A percentile compares a stretch with the other conserved stretches of the same genome.
These are phyloP conservation scores for Solanum rostratum DNA, from an alignment of 257 asterid genomes.

Conservation along the genomic window DNA sequence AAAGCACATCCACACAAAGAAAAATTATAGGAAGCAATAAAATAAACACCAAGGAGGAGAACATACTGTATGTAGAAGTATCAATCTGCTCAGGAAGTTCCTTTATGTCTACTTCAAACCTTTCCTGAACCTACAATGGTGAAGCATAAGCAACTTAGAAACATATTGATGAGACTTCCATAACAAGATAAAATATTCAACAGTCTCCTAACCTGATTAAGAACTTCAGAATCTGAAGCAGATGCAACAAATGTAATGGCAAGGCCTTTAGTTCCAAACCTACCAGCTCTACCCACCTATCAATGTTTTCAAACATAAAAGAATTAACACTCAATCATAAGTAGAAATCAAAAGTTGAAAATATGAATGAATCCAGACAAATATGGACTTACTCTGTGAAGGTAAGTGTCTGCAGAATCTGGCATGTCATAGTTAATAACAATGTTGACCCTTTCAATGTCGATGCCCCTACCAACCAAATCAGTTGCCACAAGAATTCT, in stretches of 20 bases:
- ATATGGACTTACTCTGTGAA: conserved; percentile 58
- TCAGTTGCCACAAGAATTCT: conserved; percentile 91
- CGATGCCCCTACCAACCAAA: conserved; percentile 91
- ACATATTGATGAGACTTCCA: background rate
- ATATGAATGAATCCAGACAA: background rate
- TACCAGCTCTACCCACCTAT: conserved; percentile 93
- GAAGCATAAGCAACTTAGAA: background rate
- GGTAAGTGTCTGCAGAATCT: conserved; percentile 83
- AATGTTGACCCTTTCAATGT: conserved; percentile 86
- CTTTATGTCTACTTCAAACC: conserved; percentile 77
- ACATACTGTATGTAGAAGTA: conserved; percentile 80
- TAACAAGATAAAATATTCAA: background rate
- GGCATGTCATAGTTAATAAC: conserved; percentile 96
- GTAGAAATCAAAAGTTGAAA: background rate
- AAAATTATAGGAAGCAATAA: background rate
- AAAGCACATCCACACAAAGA: background rate
- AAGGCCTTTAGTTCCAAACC: conserved; percentile 92
- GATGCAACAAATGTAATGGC: conserved; percentile 90
- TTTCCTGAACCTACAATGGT: conserved; percentile 63
- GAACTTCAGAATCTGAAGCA: conserved; percentile 89
- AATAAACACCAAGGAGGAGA: background rate
- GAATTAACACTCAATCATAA: background rate
- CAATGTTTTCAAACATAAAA: background rate
- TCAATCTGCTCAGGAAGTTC: conserved; percentile 85
- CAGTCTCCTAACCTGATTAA: conserved; percentile 47